Evolutionary conservation across 2,329 filamentous ascomycete genomes (phyloP).

Genomic region (Alternaria atra): DNA sequence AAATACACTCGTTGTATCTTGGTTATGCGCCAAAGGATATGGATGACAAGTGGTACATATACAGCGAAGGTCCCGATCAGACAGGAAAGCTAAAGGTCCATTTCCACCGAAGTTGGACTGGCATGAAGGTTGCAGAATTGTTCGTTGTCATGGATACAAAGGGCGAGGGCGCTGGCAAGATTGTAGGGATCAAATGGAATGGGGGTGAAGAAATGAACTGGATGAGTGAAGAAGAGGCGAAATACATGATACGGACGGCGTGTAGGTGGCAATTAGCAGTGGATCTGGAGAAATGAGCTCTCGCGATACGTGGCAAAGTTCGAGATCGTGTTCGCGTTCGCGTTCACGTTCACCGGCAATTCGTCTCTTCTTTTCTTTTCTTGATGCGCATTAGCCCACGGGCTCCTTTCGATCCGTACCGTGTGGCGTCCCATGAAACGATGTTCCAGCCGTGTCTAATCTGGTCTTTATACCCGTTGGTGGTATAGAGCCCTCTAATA

Average conservation of each 20-base stretch:
- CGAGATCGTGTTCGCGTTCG: not conserved
- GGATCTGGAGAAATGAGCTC: slow-evolving; percentile 62
- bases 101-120: slow-evolving; percentile 46
- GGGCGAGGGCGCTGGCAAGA: slow-evolving; percentile 46
- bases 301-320: not conserved
- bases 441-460: not conserved
- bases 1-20: slow-evolving; percentile 42
- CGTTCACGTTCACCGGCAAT: not conserved
- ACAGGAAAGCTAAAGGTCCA: slow-evolving; percentile 48
- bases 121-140: slow-evolving; percentile 45
- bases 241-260: slow-evolving; percentile 36
- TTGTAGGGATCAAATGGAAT: slow-evolving; percentile 49
- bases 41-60: slow-evolving; percentile 47
- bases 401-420: slow-evolving; percentile 2
- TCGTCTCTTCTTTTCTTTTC: slow-evolving; percentile 5
- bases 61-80: slow-evolving; percentile 44
- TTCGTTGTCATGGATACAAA: slow-evolving; percentile 48
- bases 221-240: slow-evolving; percentile 41
- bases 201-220: slow-evolving; percentile 36
- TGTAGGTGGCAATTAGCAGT: slow-evolving; percentile 39
- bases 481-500: not conserved
- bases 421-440: slow-evolving; percentile 1
- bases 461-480: not conserved
- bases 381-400: not conserved
- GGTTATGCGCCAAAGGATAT: slow-evolving; percentile 36